Base-by-base conservation (phyloP, 768 basidiomycete genomes). In the Podaxis sp. region DNA sequence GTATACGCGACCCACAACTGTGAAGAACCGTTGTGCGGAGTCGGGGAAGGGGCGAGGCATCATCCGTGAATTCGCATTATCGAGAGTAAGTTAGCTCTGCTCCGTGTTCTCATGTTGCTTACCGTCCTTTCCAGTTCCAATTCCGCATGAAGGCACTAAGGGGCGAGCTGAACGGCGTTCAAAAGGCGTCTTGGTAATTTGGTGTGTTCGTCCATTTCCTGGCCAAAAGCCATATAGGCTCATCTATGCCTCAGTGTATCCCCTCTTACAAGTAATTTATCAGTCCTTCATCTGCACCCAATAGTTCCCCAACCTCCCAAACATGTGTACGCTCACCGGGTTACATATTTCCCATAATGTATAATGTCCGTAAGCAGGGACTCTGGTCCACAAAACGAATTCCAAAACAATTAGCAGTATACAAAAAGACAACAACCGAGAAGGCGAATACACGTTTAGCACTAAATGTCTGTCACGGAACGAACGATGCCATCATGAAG, bases 1-100 rank as follows among this genome's bases (percentile, higher is more conserved):
- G 25, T 88, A 93, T 71, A 89, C 91, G 0, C 86, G 91, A 40
- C 90, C 92, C n/a, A 87, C 87, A 13, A 87, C 86, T 1, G 90
- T 97, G 35, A 95, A 93, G 77, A 94, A 95, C 71, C 80, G 95
- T 27, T 98, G 96, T 67, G 75, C 80, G 18, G 91, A 89, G 72
- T 86, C 91, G 7, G 96, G 96, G 0, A 80, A 87, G 61, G 94
- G 93, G 5, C 82, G 93, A 62, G 96, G 95, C 57, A 78, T 97
- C 35, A 89, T 98, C 65, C 87, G 88, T 69, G 89, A 95, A 73
- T 96, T 97, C 73, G 93, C 84, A 0, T 71, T 97, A 44, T 92
- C 87, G 67, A 81, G 95, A 68, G 95, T 94, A 64, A 59, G 72
- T 63, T 27, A 14, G 7, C 72, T 75, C 3, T 37, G 56, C 37